These are phyloP conservation scores for Dipodascus geniculatus DNA, from an alignment of 805 yeast species.

Conservation along the genomic window DNA sequence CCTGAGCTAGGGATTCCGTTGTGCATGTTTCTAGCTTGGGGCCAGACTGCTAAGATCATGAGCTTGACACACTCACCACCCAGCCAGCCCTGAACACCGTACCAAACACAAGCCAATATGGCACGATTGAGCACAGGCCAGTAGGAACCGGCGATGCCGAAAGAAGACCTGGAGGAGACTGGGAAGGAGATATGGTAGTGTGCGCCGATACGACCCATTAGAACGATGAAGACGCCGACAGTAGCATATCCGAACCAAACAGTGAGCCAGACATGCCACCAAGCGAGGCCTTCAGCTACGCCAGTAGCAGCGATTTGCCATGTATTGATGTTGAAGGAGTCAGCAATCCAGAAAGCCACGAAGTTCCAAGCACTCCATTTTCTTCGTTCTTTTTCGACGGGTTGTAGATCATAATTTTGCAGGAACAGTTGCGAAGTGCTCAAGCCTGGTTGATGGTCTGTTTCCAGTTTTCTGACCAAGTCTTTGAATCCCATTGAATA, in stretches of 20 bases:
- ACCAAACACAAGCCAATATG: conserved; percentile 82
- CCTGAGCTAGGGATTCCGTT: conserved; percentile 48
- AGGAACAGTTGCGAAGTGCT: conserved; percentile 53
- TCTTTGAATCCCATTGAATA: conserved; percentile 17
- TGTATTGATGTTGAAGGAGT: conserved; percentile 79
- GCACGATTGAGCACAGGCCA: conserved; percentile 88
- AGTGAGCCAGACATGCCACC: conserved; percentile 90
- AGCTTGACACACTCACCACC: conserved; percentile 75
- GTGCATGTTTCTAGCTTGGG: conserved; percentile 22
- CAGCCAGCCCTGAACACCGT: conserved; percentile 73
- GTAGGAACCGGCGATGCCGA: conserved; percentile 76
- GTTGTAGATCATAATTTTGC: conserved; percentile 63
- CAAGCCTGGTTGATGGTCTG: conserved; percentile 29
- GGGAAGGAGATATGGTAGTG: conserved; percentile 79
- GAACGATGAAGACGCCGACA: conserved; percentile 55
- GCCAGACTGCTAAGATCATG: conserved; percentile 70
- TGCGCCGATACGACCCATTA: conserved; percentile 71
- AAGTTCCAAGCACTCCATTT: conserved; percentile 81
- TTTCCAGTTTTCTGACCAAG: conserved; percentile 14
- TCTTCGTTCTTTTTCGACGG: conserved; percentile 63
- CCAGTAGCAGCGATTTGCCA: conserved; percentile 91
- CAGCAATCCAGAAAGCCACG: conserved; percentile 78
- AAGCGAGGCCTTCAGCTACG: conserved; percentile 59
- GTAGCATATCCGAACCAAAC: conserved; percentile 77
- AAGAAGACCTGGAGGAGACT: conserved; percentile 65